Evolutionary conservation across 306 rosid species (phyloP).

Genomic region (Medicago arabica): DNA sequence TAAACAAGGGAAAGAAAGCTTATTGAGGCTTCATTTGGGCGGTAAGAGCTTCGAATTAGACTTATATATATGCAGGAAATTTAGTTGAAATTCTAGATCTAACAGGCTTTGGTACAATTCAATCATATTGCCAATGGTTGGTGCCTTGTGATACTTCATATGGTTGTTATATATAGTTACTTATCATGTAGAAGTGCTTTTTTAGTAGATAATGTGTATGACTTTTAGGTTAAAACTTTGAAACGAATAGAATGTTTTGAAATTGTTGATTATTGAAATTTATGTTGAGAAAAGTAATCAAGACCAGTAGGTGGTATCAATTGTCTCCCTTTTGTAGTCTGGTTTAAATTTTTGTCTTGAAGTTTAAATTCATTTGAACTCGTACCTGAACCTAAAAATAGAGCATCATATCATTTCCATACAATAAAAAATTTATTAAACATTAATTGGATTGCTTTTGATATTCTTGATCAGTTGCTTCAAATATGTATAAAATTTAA

Average conservation of each 20-base stretch:
- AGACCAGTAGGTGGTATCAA: neutral
- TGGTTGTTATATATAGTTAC: neutral
- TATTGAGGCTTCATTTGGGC: conserved; percentile 37
- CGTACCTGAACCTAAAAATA: neutral
- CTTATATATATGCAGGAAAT: neutral
- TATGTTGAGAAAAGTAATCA: neutral
- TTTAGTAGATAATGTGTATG: neutral
- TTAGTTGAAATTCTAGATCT: neutral
- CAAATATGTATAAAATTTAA: too few relatives aligned
- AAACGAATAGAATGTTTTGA: neutral
- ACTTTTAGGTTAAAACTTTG: neutral
- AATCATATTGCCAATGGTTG: neutral
- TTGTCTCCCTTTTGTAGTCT: neutral
- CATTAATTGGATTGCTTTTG: too few relatives aligned
- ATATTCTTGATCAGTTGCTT: too few relatives aligned
- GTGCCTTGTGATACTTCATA: neutral
- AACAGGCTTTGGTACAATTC: neutral
- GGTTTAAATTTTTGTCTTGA: neutral
- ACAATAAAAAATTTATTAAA: too few relatives aligned
- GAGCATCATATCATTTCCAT: too few relatives aligned
- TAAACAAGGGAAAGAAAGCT: conserved; percentile 24
- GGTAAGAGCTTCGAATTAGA: conserved; percentile 3
- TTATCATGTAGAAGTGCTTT: neutral
- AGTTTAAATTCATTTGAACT: conserved; percentile 6
- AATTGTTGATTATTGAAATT: neutral